Evolutionary conservation across 768 basidiomycete species (phyloP).

Genomic region (Suillus subalutaceus): DNA sequence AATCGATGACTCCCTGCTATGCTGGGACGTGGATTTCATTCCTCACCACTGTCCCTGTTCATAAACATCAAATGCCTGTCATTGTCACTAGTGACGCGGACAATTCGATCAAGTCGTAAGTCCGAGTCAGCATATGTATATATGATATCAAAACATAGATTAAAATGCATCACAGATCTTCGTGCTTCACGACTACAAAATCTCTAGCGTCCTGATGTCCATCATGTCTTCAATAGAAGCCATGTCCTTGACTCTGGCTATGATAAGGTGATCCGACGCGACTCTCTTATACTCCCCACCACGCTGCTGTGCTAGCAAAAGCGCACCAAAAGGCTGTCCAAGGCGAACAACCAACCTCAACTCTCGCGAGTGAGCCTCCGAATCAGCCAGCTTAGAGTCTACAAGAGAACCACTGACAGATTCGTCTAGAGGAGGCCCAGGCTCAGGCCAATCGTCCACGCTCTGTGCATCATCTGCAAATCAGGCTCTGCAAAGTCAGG

Average conservation of each 20-base stretch:
- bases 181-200: neutral
- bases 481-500: neutral
- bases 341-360: neutral
- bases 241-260: neutral
- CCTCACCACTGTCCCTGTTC: too few species aligned
- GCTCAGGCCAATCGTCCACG: neutral
- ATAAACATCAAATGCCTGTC: too few species aligned
- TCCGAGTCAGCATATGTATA: too few species aligned
- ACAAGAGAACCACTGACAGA: neutral
- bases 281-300: neutral
- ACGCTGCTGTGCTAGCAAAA: slow-evolving; percentile 1
- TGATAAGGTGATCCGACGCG: neutral
- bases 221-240: neutral
- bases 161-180: too few species aligned
- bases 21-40: too few species aligned
- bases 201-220: neutral
- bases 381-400: neutral
- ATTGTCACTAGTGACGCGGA: too few species aligned
- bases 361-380: neutral
- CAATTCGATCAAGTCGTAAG: too few species aligned
- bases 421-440: neutral
- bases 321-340: neutral
- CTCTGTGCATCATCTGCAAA: neutral
- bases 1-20: too few species aligned
- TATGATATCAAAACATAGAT: too few species aligned